Evolutionary conservation across 495 filamentous ascomycete genomes (phyloP), one percentile per base, ranked within the genome.

Genomic region (Podospora fimiseda): DNA sequence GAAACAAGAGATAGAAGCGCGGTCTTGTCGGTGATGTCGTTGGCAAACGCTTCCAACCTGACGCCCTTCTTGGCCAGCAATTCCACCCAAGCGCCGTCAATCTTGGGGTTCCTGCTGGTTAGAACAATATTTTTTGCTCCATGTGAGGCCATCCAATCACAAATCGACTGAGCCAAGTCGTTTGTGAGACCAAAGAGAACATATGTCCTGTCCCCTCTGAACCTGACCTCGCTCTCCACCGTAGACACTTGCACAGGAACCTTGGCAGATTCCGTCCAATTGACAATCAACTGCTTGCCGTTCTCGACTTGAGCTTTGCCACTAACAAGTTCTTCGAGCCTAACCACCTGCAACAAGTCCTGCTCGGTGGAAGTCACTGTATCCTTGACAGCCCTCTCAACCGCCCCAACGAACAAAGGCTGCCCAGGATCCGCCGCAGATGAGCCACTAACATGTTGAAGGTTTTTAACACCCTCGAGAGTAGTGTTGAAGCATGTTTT

Each of bases 111-210:
- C 1, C 81, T 73, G 51, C 79, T 85, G 0, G 76, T 70, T 1
- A 83, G 43, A 14, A 66, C 70, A n/a, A 84, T 57, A 49, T 73
- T 67, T 8, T 64, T 40, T 2, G 81, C 80, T 0, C 80, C 80
- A 44, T 74, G 67, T 0, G 37, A 9, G 1, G 70, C 64, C 78
- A 84, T 80, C 75, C 75, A 84, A 14, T 71, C 49, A 44, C 70
- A 74, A 0, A 83, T 57, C 0, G 78, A 77, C 11, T 62, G 57
- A 15, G 77, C 80, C 1, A 82, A 60, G 3, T 63, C 63, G 8
- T 74, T 70, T 9, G 68, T 74, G 1, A 81, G 53, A 4, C 80
- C 80, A 24, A 75, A 62, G 0, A 84, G 64, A 52, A 69, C 61
- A 48, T 84, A 84, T 0, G 79, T 77, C 43, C 69, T 72, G 39